A percentile compares a stretch with the other conserved stretches of the same genome.
Conservation (phyloP, 352 stramenopile genomes). For the Phytophthora quininea region DNA sequence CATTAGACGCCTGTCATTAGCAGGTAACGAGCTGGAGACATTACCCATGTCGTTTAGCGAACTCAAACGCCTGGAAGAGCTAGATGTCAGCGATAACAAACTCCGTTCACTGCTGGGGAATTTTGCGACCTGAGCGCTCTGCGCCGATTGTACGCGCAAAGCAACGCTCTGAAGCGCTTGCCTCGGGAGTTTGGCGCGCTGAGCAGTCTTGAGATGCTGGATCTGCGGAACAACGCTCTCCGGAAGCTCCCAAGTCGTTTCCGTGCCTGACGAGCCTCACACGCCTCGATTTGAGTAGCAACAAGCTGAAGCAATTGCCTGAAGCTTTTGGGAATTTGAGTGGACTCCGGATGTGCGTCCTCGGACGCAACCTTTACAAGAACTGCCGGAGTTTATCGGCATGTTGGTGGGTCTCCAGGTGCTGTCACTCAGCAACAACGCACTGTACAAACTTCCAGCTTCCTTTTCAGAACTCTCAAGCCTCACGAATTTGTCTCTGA, state of each 20-base stretch:
- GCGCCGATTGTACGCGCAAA: conserved; percentile 44
- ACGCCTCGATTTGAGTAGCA: conserved; percentile 48
- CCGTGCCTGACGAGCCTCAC: conserved; percentile 42
- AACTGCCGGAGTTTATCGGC: conserved; percentile 52
- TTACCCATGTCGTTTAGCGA: conserved; percentile 64
- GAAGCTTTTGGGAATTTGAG: conserved; percentile 46
- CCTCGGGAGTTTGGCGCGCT: conserved; percentile 53
- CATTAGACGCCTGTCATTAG: conserved; percentile 51
- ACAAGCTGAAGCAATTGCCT: conserved; percentile 49
- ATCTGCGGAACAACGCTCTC: conserved; percentile 49
- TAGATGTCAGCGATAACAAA: conserved; percentile 56
- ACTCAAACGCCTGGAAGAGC: conserved; percentile 34
- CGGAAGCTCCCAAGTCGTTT: conserved; percentile 53
- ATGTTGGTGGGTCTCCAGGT: conserved; percentile 34
- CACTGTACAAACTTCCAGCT: conserved; percentile 43
- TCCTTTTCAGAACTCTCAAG: conserved; percentile 41
- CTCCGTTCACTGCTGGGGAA: conserved; percentile 53
- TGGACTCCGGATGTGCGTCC: conserved; percentile 43
- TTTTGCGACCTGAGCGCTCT: conserved; percentile 54
- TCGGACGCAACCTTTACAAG: conserved; percentile 45
- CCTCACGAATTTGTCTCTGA: conserved; percentile 50
- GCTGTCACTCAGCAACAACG: conserved; percentile 47
- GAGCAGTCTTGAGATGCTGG: conserved; percentile 38
- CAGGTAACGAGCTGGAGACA: conserved; percentile 56
- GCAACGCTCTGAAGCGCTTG: conserved; percentile 39